phyloP scores from a whole-genome alignment of 306 rosid species.

The Betula pendula region DNA sequence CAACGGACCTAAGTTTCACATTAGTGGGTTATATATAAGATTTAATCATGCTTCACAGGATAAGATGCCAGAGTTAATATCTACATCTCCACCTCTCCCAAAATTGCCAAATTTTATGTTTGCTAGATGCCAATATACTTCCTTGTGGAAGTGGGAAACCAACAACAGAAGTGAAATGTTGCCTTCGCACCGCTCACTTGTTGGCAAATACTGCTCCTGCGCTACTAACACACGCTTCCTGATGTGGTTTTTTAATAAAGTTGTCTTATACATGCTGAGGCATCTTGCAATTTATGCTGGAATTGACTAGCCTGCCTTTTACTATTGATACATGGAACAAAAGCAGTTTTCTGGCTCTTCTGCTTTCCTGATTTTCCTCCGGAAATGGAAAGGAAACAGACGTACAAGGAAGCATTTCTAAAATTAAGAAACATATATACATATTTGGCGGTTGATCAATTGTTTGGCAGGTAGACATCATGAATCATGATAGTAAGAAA shows the following conservation, averaged over 20 bases:
- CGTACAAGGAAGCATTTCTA: neutral
- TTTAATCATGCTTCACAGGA: neutral
- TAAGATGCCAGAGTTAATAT: neutral
- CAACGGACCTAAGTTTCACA: too few species aligned
- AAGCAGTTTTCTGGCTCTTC: neutral
- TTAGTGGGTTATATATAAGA: too few species aligned
- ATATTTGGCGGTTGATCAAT: neutral
- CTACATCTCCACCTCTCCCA: neutral
- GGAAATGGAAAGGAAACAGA: neutral
- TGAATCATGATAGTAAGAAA: neutral
- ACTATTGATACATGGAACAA: neutral
- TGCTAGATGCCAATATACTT: too few species aligned
- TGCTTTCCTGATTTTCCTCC: neutral
- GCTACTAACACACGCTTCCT: neutral
- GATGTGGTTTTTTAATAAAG: neutral
- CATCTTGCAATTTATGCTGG: neutral
- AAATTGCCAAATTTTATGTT: neutral
- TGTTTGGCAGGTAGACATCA: neutral
- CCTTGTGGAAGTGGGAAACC: neutral
- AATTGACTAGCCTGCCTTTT: neutral
- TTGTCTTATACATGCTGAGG: neutral
- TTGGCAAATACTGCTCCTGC: neutral
- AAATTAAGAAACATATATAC: neutral
- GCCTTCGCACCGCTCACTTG: neutral
- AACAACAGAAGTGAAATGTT: neutral